These are phyloP conservation scores for Blakeslea trispora DNA, from an alignment of 371 early-diverging fungal genomes.

Conservation along the genomic window DNA sequence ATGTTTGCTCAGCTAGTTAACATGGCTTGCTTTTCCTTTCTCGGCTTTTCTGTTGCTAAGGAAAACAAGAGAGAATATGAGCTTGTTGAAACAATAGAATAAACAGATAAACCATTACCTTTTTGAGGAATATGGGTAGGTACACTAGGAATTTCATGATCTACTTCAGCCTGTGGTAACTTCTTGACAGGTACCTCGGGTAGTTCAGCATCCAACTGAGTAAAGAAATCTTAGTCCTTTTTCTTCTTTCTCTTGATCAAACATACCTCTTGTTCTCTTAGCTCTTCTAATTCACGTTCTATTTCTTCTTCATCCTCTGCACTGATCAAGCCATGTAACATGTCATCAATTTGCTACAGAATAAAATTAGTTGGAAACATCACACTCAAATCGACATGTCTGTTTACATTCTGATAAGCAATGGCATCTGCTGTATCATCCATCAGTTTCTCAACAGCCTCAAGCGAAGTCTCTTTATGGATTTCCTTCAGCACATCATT, in stretches of 20 bases:
- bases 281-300: slow-evolving; percentile 72
- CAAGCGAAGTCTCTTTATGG: slow-evolving; percentile 89
- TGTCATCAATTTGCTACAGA: slow-evolving; percentile 84
- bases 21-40: slow-evolving; percentile 25
- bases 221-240: too few relatives aligned
- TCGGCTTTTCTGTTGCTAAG: slow-evolving; percentile 12
- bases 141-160: slow-evolving; percentile 31
- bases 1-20: slow-evolving; percentile 17
- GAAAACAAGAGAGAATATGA: neutral
- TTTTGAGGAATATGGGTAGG: slow-evolving; percentile 32
- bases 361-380: too few relatives aligned
- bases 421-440: slow-evolving; percentile 96
- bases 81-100: too few relatives aligned
- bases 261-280: slow-evolving; percentile 50
- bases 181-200: slow-evolving; percentile 36
- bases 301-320: slow-evolving; percentile 88
- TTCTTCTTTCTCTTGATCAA: neutral
- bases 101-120: too few relatives aligned
- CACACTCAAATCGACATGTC: too few relatives aligned
- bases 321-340: slow-evolving; percentile 70
- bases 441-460: slow-evolving; percentile 91
- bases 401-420: slow-evolving; percentile 90
- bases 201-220: slow-evolving; percentile 40
- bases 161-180: slow-evolving; percentile 23
- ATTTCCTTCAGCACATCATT: slow-evolving; percentile 86